Evolutionary conservation across 345 rosid species (phyloP).

Genomic region (Moricandia moricandioides): DNA sequence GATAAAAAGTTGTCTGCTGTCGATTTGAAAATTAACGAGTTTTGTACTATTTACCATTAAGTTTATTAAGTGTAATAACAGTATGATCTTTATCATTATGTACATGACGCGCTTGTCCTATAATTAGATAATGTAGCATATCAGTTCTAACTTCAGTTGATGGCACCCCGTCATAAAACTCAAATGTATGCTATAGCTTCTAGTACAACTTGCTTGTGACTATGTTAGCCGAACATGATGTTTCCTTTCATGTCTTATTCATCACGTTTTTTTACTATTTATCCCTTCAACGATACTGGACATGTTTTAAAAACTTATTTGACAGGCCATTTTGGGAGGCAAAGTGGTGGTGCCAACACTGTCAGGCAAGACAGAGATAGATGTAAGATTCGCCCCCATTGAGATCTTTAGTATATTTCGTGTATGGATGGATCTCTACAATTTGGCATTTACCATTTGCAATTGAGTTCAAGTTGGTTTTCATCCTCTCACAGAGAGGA

Average conservation of each 20-base stretch:
- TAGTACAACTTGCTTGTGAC: not conserved
- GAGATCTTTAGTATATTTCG: not conserved
- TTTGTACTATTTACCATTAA: not conserved
- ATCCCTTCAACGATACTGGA: slow-evolving; percentile 12
- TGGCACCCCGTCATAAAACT: not conserved
- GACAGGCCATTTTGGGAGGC: slow-evolving; percentile 92
- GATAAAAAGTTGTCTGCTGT: not conserved
- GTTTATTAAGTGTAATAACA: not conserved
- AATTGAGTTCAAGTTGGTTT: not conserved
- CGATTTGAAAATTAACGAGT: slow-evolving; percentile 12
- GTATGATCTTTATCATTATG: slow-evolving; percentile 5
- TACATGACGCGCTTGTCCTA: not conserved
- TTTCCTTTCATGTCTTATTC: slow-evolving; percentile 8
- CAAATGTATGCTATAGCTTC: slow-evolving; percentile 6
- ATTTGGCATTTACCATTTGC: not conserved
- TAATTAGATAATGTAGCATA: slow-evolving; percentile 4
- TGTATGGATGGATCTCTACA: not conserved
- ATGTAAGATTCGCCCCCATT: slow-evolving; percentile 43
- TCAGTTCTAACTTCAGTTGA: slow-evolving; percentile 2
- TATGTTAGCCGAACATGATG: not conserved
- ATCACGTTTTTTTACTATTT: slow-evolving; percentile 4
- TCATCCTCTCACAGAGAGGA: not conserved
- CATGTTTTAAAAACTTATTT: slow-evolving; percentile 12
- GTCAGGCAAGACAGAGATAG: slow-evolving; percentile 58
- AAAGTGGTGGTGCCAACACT: slow-evolving; percentile 82